These are phyloP conservation scores for Magnaporthiopsis incrustans DNA, from an alignment of 2,329 filamentous ascomycete species.

Conservation along the genomic window DNA sequence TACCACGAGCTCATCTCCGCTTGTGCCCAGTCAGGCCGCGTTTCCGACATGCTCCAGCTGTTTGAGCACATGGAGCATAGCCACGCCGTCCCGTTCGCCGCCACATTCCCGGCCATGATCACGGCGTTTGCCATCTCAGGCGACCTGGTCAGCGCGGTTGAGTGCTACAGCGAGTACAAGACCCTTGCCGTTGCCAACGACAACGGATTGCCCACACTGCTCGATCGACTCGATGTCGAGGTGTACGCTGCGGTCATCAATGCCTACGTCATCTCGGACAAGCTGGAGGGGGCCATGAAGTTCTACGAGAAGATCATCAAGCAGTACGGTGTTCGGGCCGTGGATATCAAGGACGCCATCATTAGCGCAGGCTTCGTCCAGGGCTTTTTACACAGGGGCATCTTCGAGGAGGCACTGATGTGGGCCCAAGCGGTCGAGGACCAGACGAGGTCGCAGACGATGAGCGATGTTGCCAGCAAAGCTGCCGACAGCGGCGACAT, in stretches of 20 bases:
- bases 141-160: conserved; percentile 79
- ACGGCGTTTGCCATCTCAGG: conserved; percentile 78
- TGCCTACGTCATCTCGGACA: conserved; percentile 76
- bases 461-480: conserved; percentile 64
- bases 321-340: conserved; percentile 48
- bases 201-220: conserved; percentile 58
- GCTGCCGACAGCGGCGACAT: conserved; percentile 75
- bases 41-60: conserved; percentile 83
- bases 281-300: conserved; percentile 70
- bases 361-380: conserved; percentile 70
- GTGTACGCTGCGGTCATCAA: conserved; percentile 90
- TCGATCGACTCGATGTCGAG: conserved; percentile 68
- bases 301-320: conserved; percentile 76
- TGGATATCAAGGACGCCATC: conserved; percentile 62
- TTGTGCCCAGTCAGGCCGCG: conserved; percentile 71
- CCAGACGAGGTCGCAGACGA: conserved; percentile 50
- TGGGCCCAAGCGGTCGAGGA: conserved; percentile 61
- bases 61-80: conserved; percentile 86
- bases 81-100: conserved; percentile 65
- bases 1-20: conserved; percentile 82
- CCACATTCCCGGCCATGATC: conserved; percentile 89
- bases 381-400: conserved; percentile 61
- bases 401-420: conserved; percentile 64
- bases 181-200: conserved; percentile 79
- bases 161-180: conserved; percentile 94